A percentile compares a stretch with the other conserved stretches of the same genome.
These are phyloP conservation scores for Tylopilus felleus DNA, from an alignment of 768 basidiomycete genomes.

Conservation along the genomic window DNA sequence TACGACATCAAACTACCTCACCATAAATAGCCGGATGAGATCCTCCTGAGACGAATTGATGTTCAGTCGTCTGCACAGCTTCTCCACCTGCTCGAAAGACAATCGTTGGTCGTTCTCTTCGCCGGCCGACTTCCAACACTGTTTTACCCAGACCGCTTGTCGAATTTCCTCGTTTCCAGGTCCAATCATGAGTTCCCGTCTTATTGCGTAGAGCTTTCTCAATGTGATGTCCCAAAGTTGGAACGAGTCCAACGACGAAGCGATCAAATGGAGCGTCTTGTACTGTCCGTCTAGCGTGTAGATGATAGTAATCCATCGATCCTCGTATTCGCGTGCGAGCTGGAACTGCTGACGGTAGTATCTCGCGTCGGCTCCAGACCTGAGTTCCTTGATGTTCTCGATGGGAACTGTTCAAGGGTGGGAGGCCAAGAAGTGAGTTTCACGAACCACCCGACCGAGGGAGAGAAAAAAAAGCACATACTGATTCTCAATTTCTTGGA, in stretches of 20 bases:
- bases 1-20: conserved; percentile 16
- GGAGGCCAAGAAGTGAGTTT: not conserved
- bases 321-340: conserved; percentile 56
- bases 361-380: conserved; percentile 64
- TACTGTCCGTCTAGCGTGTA: conserved; percentile 74
- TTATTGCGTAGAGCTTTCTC: conserved; percentile 57
- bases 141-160: conserved; percentile 72
- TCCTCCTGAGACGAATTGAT: conserved; percentile 54
- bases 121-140: conserved; percentile 78
- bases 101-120: conserved; percentile 58
- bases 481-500: conserved; percentile 67
- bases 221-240: conserved; percentile 64
- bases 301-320: conserved; percentile 82
- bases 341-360: conserved; percentile 72
- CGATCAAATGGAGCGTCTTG: conserved; percentile 85
- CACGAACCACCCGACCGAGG: not conserved
- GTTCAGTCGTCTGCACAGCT: conserved; percentile 68
- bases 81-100: conserved; percentile 69
- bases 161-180: conserved; percentile 60
- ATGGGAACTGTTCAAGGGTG: conserved; percentile 59
- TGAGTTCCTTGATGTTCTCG: conserved; percentile 84
- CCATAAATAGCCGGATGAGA: conserved; percentile 58
- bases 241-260: conserved; percentile 60
- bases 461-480: conserved; percentile 37
- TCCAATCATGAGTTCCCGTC: conserved; percentile 69